These are phyloP conservation scores for Hypoxylon fuscum DNA, from an alignment of 495 filamentous ascomycete genomes.

Conservation along the genomic window DNA sequence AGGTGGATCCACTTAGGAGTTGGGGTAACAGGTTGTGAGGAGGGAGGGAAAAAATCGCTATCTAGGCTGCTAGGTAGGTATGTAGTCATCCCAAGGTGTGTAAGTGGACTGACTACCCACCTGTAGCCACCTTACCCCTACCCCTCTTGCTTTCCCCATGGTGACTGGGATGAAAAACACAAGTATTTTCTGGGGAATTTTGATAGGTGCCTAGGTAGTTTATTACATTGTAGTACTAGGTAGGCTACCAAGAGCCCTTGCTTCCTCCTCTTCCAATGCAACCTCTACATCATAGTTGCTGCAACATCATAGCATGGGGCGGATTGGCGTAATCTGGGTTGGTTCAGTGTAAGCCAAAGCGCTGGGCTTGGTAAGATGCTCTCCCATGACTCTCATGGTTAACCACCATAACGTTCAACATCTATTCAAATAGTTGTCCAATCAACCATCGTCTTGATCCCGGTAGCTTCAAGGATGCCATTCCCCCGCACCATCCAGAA, in stretches of 20 bases:
- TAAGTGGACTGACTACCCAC: not conserved
- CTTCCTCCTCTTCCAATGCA: conserved; percentile 26
- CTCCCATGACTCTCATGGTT: conserved; percentile 11
- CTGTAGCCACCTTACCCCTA: not conserved
- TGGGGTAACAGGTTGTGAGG: not conserved
- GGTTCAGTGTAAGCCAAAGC: too few species aligned
- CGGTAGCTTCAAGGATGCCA: conserved; percentile 23
- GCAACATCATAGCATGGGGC: conserved; percentile 3
- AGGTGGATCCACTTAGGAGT: not conserved
- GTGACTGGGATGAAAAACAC: not conserved
- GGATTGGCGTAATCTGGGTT: conserved; percentile 1
- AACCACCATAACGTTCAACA: conserved; percentile 20
- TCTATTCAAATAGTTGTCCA: conserved; percentile 12
- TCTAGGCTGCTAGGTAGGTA: not conserved
- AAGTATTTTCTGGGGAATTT: too few species aligned
- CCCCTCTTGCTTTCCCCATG: conserved; percentile 1
- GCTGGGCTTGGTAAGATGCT: conserved; percentile 12
- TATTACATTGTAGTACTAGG: not conserved
- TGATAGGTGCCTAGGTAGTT: too few species aligned
- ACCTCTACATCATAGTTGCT: conserved; percentile 25
- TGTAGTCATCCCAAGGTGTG: too few species aligned
- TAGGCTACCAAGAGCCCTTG: conserved; percentile 19
- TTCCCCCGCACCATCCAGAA: conserved; percentile 36
- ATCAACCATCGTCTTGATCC: conserved; percentile 23
- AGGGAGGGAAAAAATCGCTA: not conserved